Evolutionary conservation across 2,329 filamentous ascomycete species (phyloP).

Genomic region (Orbilia quercus): DNA sequence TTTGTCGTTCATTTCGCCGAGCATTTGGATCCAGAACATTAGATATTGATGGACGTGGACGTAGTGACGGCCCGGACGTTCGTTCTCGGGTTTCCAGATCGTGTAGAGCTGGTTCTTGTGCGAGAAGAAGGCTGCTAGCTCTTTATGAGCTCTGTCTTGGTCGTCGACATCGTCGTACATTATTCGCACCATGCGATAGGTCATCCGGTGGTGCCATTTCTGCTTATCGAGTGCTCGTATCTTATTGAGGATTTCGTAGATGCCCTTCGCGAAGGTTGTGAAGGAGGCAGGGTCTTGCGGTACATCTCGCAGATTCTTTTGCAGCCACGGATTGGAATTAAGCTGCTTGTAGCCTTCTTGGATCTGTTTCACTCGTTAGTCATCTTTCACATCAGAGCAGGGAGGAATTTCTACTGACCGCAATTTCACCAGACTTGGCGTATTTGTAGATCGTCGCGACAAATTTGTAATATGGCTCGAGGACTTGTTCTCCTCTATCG

Average conservation of each 20-base stretch:
- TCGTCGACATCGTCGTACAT: constrained; percentile 67
- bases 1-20: constrained; percentile 80
- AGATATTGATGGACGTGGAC: constrained; percentile 91
- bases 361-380: constrained; percentile 63
- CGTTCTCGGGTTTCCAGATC: constrained; percentile 92
- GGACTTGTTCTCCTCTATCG: constrained; percentile 77
- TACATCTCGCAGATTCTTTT: constrained; percentile 50
- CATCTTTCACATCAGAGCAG: constrained; percentile 62
- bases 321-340: constrained; percentile 47
- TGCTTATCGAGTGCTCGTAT: constrained; percentile 79
- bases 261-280: constrained; percentile 37
- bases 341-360: constrained; percentile 51
- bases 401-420: constrained; percentile 61
- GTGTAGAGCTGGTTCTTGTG: constrained; percentile 95
- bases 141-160: constrained; percentile 75
- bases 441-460: constrained; percentile 84
- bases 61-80: constrained; percentile 84
- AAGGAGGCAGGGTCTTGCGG: constrained; percentile 54
- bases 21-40: constrained; percentile 79
- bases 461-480: constrained; percentile 94
- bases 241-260: constrained; percentile 65
- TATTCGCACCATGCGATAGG: constrained; percentile 75
- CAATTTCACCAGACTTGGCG: constrained; percentile 68
- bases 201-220: constrained; percentile 95
- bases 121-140: constrained; percentile 84